Evolutionary conservation across 768 basidiomycete genomes (phyloP).

Genomic region (Hericium alpestre): DNA sequence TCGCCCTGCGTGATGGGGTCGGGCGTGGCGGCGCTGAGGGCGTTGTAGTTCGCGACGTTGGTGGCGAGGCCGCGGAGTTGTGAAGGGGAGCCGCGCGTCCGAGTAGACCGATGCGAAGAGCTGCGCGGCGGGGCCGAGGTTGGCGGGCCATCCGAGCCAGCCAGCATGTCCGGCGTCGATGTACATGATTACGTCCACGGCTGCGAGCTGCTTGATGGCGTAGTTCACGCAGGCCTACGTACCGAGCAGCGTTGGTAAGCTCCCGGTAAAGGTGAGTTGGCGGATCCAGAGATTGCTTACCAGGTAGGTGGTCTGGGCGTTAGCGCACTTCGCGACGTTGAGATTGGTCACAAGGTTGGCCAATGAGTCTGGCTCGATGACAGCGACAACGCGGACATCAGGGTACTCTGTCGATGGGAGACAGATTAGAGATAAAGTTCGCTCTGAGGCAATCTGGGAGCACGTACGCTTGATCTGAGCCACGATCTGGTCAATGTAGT

Average conservation of each 20-base stretch:
- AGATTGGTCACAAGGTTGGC: slow-evolving; percentile 63
- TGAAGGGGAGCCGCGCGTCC: slow-evolving; percentile 38
- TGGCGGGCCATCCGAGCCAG: slow-evolving; percentile 62
- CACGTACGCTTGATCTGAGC: slow-evolving; percentile 41
- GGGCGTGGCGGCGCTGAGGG: slow-evolving; percentile 33
- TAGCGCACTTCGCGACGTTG: slow-evolving; percentile 43
- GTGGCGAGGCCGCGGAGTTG: slow-evolving; percentile 55
- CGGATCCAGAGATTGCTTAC: slow-evolving; percentile 14
- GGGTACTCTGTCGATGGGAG: slow-evolving; percentile 31
- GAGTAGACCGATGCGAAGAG: slow-evolving; percentile 42
- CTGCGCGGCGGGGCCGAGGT: slow-evolving; percentile 46
- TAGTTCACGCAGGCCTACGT: slow-evolving; percentile 37
- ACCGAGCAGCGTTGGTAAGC: background rate
- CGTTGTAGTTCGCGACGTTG: slow-evolving; percentile 26
- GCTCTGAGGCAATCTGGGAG: background rate
- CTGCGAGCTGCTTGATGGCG: slow-evolving; percentile 44
- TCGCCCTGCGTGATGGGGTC: slow-evolving; percentile 55
- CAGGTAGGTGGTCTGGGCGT: slow-evolving; percentile 43
- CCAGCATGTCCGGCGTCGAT: slow-evolving; percentile 50
- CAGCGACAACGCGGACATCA: slow-evolving; percentile 51
- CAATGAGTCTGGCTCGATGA: slow-evolving; percentile 58
- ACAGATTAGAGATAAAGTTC: background rate
- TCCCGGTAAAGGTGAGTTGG: background rate
- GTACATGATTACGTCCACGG: slow-evolving; percentile 49
- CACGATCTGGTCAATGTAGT: slow-evolving; percentile 54